These are phyloP conservation scores for Paecilomyces sp. DNA, from an alignment of 2,329 filamentous ascomycete species.

Conservation along the genomic window DNA sequence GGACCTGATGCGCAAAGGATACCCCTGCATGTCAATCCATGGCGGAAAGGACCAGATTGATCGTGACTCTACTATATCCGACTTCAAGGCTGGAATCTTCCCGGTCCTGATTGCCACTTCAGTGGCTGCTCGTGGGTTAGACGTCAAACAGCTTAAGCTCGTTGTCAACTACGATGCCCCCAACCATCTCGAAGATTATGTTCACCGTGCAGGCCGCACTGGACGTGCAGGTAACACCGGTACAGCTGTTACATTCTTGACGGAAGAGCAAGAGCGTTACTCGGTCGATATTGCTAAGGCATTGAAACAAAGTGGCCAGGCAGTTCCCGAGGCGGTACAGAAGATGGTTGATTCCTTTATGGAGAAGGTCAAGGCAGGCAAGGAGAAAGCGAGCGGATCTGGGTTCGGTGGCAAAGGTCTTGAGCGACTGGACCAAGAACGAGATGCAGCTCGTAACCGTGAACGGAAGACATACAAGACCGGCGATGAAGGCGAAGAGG, in stretches of 20 bases:
- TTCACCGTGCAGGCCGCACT: constrained; percentile 87
- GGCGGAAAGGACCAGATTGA: constrained; percentile 92
- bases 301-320: constrained; percentile 81
- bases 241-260: constrained; percentile 90
- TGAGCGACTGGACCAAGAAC: constrained; percentile 83
- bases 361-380: constrained; percentile 87
- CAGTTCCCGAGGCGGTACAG: constrained; percentile 63
- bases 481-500: constrained; percentile 73
- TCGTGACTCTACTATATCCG: constrained; percentile 81
- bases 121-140: constrained; percentile 86
- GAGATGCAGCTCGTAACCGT: constrained; percentile 76
- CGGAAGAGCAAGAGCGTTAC: constrained; percentile 84
- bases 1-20: constrained; percentile 74
- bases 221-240: constrained; percentile 91
- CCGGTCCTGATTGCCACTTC: constrained; percentile 92
- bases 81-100: constrained; percentile 87
- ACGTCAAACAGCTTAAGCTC: constrained; percentile 91
- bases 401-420: constrained; percentile 95
- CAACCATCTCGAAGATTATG: constrained; percentile 93
- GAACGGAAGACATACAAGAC: constrained; percentile 87
- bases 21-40: constrained; percentile 88
- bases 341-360: constrained; percentile 61
- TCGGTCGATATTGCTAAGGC: constrained; percentile 85
- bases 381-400: constrained; percentile 73
- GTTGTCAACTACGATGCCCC: constrained; percentile 95